phyloP scores from a whole-genome alignment of 2,329 filamentous ascomycete genomes.

The Fonsecaea monophora region DNA sequence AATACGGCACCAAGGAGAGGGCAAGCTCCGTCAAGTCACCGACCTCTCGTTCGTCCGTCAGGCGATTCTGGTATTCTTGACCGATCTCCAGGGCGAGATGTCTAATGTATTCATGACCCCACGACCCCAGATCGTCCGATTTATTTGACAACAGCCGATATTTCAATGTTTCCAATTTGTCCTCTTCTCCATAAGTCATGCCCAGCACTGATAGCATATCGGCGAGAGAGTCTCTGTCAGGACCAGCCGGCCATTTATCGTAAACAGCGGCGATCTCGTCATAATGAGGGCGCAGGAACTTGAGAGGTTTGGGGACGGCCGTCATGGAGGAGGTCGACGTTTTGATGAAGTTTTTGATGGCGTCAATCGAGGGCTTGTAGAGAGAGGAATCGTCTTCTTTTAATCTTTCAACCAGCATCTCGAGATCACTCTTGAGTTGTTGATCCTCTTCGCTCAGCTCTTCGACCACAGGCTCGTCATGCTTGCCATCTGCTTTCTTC shows the following conservation, averaged over 20 bases:
- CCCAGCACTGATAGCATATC: slow-evolving; percentile 97
- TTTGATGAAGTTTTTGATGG: slow-evolving; percentile 98
- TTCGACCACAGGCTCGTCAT: slow-evolving; percentile 65
- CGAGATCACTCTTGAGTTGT: slow-evolving; percentile 95
- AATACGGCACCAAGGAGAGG: slow-evolving; percentile 85
- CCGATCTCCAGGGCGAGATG: slow-evolving; percentile 96
- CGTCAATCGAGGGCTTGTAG: slow-evolving; percentile 90
- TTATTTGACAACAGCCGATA: slow-evolving; percentile 78
- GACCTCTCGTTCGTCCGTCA: slow-evolving; percentile 82
- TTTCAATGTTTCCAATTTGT: slow-evolving; percentile 93
- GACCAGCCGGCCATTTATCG: slow-evolving; percentile 82
- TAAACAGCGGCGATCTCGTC: slow-evolving; percentile 85
- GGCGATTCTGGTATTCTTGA: slow-evolving; percentile 86
- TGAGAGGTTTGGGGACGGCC: slow-evolving; percentile 95
- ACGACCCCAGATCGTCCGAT: slow-evolving; percentile 90
- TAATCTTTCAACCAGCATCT: slow-evolving; percentile 96
- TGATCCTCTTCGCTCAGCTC: slow-evolving; percentile 98
- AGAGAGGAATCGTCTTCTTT: slow-evolving; percentile 87
- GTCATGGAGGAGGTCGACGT: slow-evolving; percentile 99
- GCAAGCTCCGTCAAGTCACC: slow-evolving; percentile 87
- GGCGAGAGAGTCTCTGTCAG: slow-evolving; percentile 78
- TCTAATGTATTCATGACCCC: slow-evolving; percentile 98
- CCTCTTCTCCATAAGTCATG: slow-evolving; percentile 98
- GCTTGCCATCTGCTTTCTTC: slow-evolving; percentile 70
- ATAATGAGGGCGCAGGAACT: slow-evolving; percentile 97